A percentile compares a stretch with the other conserved stretches of the same genome.
Conservation (phyloP, 345 rosid genomes). For the Alliaria petiolata region DNA sequence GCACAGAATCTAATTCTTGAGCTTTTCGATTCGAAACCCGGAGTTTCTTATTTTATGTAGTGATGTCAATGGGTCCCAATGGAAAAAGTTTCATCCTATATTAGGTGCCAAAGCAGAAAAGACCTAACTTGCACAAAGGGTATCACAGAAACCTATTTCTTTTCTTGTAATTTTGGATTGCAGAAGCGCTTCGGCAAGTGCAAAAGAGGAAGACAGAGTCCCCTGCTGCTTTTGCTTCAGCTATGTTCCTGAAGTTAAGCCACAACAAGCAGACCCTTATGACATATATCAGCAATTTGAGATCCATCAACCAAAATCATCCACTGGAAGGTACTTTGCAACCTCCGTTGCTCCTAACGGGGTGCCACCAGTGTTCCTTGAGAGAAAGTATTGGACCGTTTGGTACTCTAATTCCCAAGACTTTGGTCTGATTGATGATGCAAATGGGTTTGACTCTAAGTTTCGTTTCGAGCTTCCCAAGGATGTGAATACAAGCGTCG, state of each 20-base stretch:
- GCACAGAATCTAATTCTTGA: too few species aligned
- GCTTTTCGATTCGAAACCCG: too few species aligned
- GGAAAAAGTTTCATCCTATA: too few species aligned
- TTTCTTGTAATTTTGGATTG: too few species aligned
- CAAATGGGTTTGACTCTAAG: slow-evolving; percentile 43
- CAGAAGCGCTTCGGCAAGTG: slow-evolving; percentile 45
- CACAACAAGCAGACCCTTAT: slow-evolving; percentile 36
- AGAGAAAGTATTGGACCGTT: slow-evolving; percentile 46
- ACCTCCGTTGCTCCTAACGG: slow-evolving; percentile 43
- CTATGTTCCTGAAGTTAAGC: slow-evolving; percentile 29
- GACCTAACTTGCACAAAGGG: too few species aligned
- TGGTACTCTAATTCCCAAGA: slow-evolving; percentile 17
- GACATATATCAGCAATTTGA: slow-evolving; percentile 42
- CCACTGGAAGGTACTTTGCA: slow-evolving; percentile 19
- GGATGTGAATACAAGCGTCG: slow-evolving; percentile 15
- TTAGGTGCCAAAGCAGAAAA: too few species aligned
- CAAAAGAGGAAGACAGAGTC: slow-evolving; percentile 38
- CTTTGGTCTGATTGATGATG: slow-evolving; percentile 43
- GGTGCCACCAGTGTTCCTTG: slow-evolving; percentile 44
- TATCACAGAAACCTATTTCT: too few species aligned
- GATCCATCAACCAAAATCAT: slow-evolving; percentile 18
- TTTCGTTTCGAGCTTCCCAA: slow-evolving; percentile 43
- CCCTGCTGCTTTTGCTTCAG: slow-evolving; percentile 38
- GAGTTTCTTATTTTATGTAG: too few species aligned
- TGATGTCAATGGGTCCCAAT: too few species aligned